Conservation (phyloP, 768 basidiomycete species). For the Pisolithus tinctorius region DNA sequence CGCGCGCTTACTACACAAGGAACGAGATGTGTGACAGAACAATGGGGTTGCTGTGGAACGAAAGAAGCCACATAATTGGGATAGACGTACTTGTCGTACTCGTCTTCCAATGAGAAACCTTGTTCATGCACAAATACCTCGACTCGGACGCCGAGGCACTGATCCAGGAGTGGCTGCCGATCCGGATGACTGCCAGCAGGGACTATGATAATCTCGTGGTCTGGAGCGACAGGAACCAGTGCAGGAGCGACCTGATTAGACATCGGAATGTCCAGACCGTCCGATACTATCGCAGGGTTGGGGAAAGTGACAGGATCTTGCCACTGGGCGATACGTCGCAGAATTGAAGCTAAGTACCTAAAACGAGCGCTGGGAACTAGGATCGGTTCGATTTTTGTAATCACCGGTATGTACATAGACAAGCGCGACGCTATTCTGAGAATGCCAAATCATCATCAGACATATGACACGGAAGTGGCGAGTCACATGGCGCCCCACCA, state of each 20-base stretch:
- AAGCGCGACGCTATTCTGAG: not conserved
- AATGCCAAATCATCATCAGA: not conserved
- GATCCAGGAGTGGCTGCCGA: constrained; percentile 45
- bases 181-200: constrained; percentile 29
- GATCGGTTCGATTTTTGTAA: not conserved
- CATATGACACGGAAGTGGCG: not conserved
- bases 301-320: not conserved
- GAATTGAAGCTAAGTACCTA: not conserved
- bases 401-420: not conserved
- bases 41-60: not conserved
- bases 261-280: not conserved
- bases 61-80: not conserved
- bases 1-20: constrained; percentile 7
- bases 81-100: constrained; percentile 62
- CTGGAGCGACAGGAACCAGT: not conserved
- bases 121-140: constrained; percentile 47
- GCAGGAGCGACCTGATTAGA: constrained; percentile 22
- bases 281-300: not conserved
- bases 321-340: not conserved
- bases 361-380: not conserved
- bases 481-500: not conserved
- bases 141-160: constrained; percentile 56
- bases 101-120: constrained; percentile 63
- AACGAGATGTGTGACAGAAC: not conserved
- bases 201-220: constrained; percentile 53